Percentiles rank a stretch among this genome's conserved stretches.
These are phyloP conservation scores for Citrus glauca DNA, from an alignment of 345 rosid genomes.

Conservation along the genomic window DNA sequence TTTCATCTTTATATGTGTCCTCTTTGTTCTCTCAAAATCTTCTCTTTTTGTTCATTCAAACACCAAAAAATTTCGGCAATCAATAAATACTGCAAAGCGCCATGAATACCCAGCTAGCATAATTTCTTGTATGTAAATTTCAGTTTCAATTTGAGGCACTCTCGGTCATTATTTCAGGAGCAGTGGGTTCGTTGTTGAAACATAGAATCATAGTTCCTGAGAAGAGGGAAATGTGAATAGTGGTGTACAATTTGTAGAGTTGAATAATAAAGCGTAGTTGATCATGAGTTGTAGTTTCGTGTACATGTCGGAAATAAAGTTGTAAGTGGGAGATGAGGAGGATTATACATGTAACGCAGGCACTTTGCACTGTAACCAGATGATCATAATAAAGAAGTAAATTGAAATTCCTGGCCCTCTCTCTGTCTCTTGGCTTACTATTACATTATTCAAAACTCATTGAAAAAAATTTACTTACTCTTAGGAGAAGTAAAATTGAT, in stretches of 20 bases:
- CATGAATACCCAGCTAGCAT: background rate
- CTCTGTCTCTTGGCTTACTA: too few relatives aligned
- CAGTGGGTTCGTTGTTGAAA: slow-evolving; percentile 14
- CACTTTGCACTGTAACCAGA: background rate
- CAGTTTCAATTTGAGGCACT: background rate
- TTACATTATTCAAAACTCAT: too few relatives aligned
- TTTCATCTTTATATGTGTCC: background rate
- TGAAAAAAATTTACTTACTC: too few relatives aligned
- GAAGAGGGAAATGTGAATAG: slow-evolving; percentile 35
- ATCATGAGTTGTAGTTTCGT: slow-evolving; percentile 9
- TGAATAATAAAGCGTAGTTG: background rate
- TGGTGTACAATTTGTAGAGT: slow-evolving; percentile 8
- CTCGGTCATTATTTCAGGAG: slow-evolving; percentile 11
- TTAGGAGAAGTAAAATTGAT: too few relatives aligned
- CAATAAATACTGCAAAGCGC: slow-evolving; percentile 1
- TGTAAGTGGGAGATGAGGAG: slow-evolving; percentile 3
- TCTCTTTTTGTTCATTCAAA: background rate
- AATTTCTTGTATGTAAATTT: slow-evolving; percentile 4
- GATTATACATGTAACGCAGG: too few relatives aligned
- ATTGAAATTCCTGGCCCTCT: background rate
- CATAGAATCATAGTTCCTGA: slow-evolving; percentile 4
- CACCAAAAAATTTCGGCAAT: background rate
- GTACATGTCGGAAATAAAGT: slow-evolving; percentile 29
- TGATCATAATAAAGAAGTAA: slow-evolving; percentile 1
- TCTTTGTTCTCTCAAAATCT: background rate